Evolutionary conservation across 257 asterid species (phyloP).

Genomic region (Craterostigma plantagineum): DNA sequence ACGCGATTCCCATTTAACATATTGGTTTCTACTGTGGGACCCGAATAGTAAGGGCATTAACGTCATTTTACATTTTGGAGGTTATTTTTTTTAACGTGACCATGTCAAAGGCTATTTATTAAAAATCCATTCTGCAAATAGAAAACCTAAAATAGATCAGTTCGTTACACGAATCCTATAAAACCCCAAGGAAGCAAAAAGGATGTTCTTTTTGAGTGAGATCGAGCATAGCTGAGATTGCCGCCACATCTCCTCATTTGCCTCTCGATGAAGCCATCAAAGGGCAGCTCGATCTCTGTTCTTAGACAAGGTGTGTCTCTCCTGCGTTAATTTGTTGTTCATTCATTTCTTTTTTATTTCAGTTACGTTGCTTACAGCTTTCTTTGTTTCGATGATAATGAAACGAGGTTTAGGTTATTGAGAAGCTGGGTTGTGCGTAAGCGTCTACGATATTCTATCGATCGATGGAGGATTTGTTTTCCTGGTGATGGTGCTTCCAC

Average conservation of each 20-base stretch:
- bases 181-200: no score
- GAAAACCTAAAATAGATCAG: no score
- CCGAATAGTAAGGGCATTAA: no score
- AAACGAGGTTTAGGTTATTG: slow-evolving; percentile 62
- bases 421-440: slow-evolving; percentile 51
- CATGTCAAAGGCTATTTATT: no score
- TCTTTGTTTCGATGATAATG: slow-evolving; percentile 1
- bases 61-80: no score
- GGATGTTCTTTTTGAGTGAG: slow-evolving; percentile 66
- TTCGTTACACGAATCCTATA: no score
- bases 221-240: slow-evolving; percentile 52
- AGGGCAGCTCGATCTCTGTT: slow-evolving; percentile 60
- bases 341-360: background rate
- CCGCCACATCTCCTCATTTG: slow-evolving; percentile 31
- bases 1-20: no score
- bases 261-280: slow-evolving; percentile 66
- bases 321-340: background rate
- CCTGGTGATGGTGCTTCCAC: slow-evolving; percentile 81
- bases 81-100: no score
- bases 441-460: slow-evolving; percentile 57
- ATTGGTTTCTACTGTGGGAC: no score
- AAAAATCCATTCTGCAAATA: no score
- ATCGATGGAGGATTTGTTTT: slow-evolving; percentile 61
- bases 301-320: slow-evolving; percentile 50
- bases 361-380: background rate